phyloP scores from a whole-genome alignment of 73 alveolate genomes.

The Effrenium voratum region DNA sequence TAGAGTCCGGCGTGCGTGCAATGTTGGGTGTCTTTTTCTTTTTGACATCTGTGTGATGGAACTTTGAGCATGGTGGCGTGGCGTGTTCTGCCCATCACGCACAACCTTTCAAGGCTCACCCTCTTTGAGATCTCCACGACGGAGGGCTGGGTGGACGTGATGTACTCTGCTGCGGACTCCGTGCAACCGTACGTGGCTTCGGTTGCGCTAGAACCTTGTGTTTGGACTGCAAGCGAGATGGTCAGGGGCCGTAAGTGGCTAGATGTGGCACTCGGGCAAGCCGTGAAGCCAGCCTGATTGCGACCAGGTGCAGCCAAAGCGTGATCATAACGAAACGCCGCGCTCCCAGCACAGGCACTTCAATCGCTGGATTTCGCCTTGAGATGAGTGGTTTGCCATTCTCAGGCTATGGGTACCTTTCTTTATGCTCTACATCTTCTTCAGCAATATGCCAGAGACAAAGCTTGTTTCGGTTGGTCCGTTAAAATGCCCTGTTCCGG shows the following conservation, averaged over 20 bases:
- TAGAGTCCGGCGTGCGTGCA: background rate
- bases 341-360: background rate
- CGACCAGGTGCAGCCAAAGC: constrained; percentile 71
- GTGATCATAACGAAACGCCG: constrained; percentile 44
- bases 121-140: constrained; percentile 95
- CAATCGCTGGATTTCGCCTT: background rate
- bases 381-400: background rate
- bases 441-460: constrained; percentile 94
- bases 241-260: background rate
- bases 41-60: too few relatives aligned
- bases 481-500: background rate
- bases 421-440: constrained; percentile 95
- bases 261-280: constrained; percentile 43
- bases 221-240: background rate
- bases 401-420: constrained; percentile 88
- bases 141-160: constrained; percentile 95
- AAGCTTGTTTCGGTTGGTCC: background rate
- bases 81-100: too few relatives aligned
- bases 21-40: too few relatives aligned
- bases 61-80: too few relatives aligned
- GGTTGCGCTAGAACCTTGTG: constrained; percentile 48
- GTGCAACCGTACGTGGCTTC: constrained; percentile 87
- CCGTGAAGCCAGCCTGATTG: background rate
- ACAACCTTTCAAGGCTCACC: constrained; percentile 94
- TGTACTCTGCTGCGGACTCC: constrained; percentile 94